phyloP scores from a whole-genome alignment of 805 yeast genomes.

The Debaryomyces tyrocola region DNA sequence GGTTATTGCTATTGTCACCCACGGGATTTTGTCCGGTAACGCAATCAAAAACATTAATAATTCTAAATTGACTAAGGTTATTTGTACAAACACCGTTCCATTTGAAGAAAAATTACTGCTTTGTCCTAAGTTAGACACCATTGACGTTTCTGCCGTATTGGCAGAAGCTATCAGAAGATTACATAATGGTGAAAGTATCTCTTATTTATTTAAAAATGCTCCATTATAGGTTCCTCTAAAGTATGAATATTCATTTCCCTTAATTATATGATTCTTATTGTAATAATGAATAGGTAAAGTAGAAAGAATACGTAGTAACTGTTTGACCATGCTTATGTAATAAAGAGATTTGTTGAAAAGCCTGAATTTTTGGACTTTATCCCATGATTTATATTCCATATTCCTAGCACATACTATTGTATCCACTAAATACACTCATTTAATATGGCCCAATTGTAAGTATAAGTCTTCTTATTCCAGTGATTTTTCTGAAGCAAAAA shows the following conservation, averaged over 20 bases:
- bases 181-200: constrained; percentile 94
- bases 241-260: too few relatives aligned
- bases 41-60: constrained; percentile 73
- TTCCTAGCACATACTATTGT: too few relatives aligned
- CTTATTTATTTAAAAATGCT: constrained; percentile 74
- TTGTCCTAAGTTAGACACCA: constrained; percentile 71
- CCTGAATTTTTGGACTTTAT: too few relatives aligned
- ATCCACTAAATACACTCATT: too few relatives aligned
- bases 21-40: constrained; percentile 86
- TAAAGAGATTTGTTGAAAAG: too few relatives aligned
- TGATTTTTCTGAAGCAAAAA: background rate
- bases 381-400: too few relatives aligned
- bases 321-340: too few relatives aligned
- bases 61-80: constrained; percentile 67
- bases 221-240: constrained; percentile 22
- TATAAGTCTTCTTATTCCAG: background rate
- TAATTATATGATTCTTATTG: too few relatives aligned
- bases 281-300: too few relatives aligned
- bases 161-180: constrained; percentile 94
- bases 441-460: background rate
- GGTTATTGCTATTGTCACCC: constrained; percentile 93
- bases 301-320: too few relatives aligned
- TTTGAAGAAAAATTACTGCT: constrained; percentile 57
- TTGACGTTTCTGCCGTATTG: constrained; percentile 81
- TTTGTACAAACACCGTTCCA: constrained; percentile 94